Evolutionary conservation across 2,329 filamentous ascomycete species (phyloP).

Genomic region (Colletotrichum aenigma): DNA sequence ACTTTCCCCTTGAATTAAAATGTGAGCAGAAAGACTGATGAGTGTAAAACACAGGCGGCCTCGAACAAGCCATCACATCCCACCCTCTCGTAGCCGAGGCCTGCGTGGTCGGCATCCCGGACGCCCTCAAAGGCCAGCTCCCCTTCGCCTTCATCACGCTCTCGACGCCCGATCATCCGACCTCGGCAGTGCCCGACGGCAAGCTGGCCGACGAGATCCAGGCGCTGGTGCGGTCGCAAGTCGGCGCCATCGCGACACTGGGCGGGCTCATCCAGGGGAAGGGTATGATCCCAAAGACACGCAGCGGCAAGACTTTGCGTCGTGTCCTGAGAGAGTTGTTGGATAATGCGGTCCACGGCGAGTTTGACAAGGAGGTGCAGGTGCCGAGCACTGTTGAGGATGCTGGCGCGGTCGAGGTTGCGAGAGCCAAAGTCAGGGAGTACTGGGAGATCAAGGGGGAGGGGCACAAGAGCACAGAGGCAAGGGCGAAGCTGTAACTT

Average conservation of each 20-base stretch:
- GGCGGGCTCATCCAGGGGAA: constrained; percentile 86
- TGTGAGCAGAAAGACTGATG: background rate
- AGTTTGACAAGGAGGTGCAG: constrained; percentile 73
- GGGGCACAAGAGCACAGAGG: constrained; percentile 48
- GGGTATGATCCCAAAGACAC: constrained; percentile 89
- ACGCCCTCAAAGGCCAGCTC: constrained; percentile 85
- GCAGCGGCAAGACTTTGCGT: constrained; percentile 89
- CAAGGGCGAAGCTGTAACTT: constrained; percentile 53
- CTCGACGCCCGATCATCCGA: constrained; percentile 49
- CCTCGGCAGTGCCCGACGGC: constrained; percentile 52
- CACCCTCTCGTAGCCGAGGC: constrained; percentile 82
- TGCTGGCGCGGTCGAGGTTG: constrained; percentile 73
- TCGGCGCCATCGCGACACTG: constrained; percentile 85
- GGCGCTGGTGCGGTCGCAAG: constrained; percentile 74
- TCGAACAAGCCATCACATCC: constrained; percentile 88
- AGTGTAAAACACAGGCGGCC: constrained; percentile 62
- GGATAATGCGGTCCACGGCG: constrained; percentile 78
- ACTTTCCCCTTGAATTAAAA: background rate
- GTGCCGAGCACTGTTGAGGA: constrained; percentile 91
- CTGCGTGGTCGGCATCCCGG: constrained; percentile 85
- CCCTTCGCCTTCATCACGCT: constrained; percentile 86
- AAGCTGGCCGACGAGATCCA: constrained; percentile 68
- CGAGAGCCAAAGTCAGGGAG: constrained; percentile 70
- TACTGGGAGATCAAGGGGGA: constrained; percentile 69
- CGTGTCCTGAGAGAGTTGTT: constrained; percentile 82